Base-by-base conservation (phyloP, 1,284 basidiomycete species). In the Cryptococcus sp. region DNA sequence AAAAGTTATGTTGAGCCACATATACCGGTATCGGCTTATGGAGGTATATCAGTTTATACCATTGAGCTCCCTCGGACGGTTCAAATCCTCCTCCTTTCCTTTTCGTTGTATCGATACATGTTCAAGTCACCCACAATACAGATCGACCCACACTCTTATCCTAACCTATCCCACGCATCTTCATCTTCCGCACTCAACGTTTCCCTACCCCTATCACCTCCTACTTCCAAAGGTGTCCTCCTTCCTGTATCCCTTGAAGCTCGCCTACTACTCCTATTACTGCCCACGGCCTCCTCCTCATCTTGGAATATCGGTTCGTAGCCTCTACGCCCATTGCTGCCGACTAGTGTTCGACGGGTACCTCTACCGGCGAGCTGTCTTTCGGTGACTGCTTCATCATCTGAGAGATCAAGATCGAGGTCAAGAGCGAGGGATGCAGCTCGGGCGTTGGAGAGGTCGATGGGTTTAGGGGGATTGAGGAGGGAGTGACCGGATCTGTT, bases 401-500 rank as follows among this genome's bases (percentile, higher is more conserved):
- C 89, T 81, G 66, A 87, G 78, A 72, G 83, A 82, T 67, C 87
- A 79, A 72, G 84, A 77, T 74, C 88, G 78, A 66, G 84, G 81
- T 67, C 86, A 78, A 74, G 84, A 80, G 75, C 77, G 50, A 74
- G 65, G 3, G 70, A 71, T 41, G 76, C 77, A 2, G 72, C 64
- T 3, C 77, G 70, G 0, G 79, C 80, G 53, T 78, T 73, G 8
- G 72, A 74, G n/a, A 96, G 86, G 72, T 96, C 92, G 68, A 97
- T 96, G 0, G 90, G 90, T 67, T 88, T 90, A 5, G 93, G 91
- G 49, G 87, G 85, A 30, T 90, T 86, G 75, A 96, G 90, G 66
- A 96, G 89, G 1, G 91, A 94, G 68, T 94, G 90, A 0, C 93
- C 93, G 51, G 91, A 95, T 78, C 92, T 93, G 54, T 23, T 58